phyloP scores from a whole-genome alignment of 2,329 filamentous ascomycete genomes.

The Coniochaeta prunicola region DNA sequence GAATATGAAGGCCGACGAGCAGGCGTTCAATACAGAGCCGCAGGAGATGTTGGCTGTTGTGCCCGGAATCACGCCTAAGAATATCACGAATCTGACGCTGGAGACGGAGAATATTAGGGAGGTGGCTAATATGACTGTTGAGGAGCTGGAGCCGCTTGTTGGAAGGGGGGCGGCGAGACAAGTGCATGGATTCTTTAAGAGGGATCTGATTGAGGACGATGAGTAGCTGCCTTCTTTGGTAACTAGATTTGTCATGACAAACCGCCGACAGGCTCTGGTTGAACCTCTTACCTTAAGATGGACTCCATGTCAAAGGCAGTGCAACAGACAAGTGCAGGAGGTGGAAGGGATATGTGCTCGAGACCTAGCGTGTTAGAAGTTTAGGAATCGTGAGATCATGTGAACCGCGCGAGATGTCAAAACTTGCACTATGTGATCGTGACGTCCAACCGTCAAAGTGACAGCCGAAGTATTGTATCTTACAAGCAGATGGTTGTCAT shows the following conservation, averaged over 20 bases:
- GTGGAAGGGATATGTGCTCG: no score
- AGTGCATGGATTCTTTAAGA: conserved; percentile 75
- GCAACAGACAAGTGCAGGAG: no score
- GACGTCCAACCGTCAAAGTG: no score
- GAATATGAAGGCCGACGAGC: conserved; percentile 48
- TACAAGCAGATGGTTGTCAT: no score
- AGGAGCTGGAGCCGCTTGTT: conserved; percentile 65
- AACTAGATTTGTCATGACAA: not conserved
- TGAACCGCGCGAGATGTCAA: no score
- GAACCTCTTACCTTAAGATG: no score
- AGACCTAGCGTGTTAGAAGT: no score
- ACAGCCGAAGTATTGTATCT: no score
- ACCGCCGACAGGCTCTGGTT: no score
- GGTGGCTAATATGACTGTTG: conserved; percentile 76
- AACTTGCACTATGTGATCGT: no score
- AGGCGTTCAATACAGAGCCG: conserved; percentile 74
- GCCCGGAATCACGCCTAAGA: conserved; percentile 77
- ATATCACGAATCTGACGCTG: conserved; percentile 63
- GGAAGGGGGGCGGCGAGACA: conserved; percentile 70
- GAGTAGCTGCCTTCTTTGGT: conserved; percentile 11
- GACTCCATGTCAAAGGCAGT: no score
- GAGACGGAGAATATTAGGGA: conserved; percentile 71
- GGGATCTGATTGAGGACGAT: conserved; percentile 49
- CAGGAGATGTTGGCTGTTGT: conserved; percentile 86
- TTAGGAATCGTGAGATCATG: no score